phyloP scores from a whole-genome alignment of 176 grass and related monocot genomes.

The Bothriochloa decipiens region DNA sequence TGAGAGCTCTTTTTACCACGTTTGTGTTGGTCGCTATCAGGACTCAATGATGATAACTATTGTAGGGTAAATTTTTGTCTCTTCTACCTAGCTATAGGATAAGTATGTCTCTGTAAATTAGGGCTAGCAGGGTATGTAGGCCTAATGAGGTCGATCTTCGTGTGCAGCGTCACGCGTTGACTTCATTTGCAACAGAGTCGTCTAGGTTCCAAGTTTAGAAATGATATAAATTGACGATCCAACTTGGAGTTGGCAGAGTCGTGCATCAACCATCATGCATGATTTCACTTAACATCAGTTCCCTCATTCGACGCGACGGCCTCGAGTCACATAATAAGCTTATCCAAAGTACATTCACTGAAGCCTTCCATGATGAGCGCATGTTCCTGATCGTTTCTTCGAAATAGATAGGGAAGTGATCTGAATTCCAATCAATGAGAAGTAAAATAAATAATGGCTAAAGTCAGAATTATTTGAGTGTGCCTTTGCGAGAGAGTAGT shows the following conservation, averaged over 20 bases:
- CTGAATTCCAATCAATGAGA: background rate
- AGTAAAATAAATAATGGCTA: background rate
- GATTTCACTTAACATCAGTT: background rate
- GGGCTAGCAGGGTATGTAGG: background rate
- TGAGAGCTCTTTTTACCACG: conserved; percentile 8
- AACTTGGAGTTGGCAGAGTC: background rate
- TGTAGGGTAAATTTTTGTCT: background rate
- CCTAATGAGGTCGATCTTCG: background rate
- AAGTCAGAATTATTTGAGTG: too few species aligned
- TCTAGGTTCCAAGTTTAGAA: background rate
- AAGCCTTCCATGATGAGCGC: background rate
- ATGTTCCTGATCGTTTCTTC: background rate
- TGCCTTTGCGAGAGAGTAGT: too few species aligned
- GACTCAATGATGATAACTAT: background rate
- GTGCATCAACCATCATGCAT: background rate
- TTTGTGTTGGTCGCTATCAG: conserved; percentile 29
- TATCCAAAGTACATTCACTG: background rate
- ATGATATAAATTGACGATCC: background rate
- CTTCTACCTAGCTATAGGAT: background rate
- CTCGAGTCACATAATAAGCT: background rate
- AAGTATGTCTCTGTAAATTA: background rate
- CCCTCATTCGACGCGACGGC: background rate
- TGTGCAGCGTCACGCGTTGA: background rate
- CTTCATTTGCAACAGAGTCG: background rate
- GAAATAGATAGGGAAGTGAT: background rate